Evolutionary conservation across 768 basidiomycete species (phyloP).

Genomic region (Russula dissimulans): DNA sequence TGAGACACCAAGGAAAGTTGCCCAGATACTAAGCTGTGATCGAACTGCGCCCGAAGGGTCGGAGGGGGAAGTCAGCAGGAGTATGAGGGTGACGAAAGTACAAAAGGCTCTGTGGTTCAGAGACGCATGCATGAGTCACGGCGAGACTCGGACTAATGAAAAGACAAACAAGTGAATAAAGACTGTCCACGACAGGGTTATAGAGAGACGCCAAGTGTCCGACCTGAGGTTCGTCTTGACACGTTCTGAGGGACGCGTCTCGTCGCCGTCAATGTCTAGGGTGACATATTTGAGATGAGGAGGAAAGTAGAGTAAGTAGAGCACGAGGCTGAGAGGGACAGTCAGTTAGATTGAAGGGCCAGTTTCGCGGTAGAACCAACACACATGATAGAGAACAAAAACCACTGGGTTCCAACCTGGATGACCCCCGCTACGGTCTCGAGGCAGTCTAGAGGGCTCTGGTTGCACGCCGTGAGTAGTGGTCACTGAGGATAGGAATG

Average conservation of each 20-base stretch:
- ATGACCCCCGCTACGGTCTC: slow-evolving; percentile 75
- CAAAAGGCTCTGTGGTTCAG: slow-evolving; percentile 39
- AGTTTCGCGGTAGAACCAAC: slow-evolving; percentile 25
- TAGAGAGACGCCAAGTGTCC: slow-evolving; percentile 69
- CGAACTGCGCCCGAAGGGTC: slow-evolving; percentile 30
- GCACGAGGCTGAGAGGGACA: slow-evolving; percentile 53
- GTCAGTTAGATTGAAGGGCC: neutral
- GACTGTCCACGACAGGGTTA: slow-evolving; percentile 65
- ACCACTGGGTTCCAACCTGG: slow-evolving; percentile 79
- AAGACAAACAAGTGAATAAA: slow-evolving; percentile 62
- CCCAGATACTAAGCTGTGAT: slow-evolving; percentile 49
- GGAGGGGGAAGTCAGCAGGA: slow-evolving; percentile 40
- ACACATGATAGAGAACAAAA: slow-evolving; percentile 75
- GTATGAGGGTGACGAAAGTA: slow-evolving; percentile 49
- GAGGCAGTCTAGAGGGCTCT: slow-evolving; percentile 65
- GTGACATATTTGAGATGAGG: slow-evolving; percentile 63
- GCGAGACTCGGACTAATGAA: neutral
- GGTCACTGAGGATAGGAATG: neutral
- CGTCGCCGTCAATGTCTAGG: slow-evolving; percentile 34
- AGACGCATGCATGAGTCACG: slow-evolving; percentile 7
- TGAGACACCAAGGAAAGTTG: slow-evolving; percentile 77
- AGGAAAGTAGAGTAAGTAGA: slow-evolving; percentile 92
- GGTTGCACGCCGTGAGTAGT: slow-evolving; percentile 4
- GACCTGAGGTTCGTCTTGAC: slow-evolving; percentile 45
- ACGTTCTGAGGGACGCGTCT: slow-evolving; percentile 34